Percentiles rank a stretch among this genome's conserved stretches.
Conservation (phyloP, 2,329 filamentous ascomycete genomes). For the Capronia americana region DNA sequence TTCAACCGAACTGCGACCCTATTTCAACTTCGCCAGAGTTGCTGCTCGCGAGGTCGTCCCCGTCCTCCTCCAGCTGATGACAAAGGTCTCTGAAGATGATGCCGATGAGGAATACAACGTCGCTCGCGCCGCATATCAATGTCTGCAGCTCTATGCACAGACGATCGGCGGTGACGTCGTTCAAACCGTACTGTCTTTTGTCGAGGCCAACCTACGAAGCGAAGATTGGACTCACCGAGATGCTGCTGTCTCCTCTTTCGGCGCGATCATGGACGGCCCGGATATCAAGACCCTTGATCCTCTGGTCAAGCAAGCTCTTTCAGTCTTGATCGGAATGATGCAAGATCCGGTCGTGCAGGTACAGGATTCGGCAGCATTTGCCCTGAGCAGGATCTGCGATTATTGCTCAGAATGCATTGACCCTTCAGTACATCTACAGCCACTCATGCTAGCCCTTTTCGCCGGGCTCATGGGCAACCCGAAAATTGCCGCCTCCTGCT, state of each 20-base stretch:
- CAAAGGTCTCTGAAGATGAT: conserved; percentile 97
- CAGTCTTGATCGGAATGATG: conserved; percentile 91
- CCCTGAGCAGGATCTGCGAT: conserved; percentile 94
- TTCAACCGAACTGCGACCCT: conserved; percentile 82
- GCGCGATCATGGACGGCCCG: conserved; percentile 97
- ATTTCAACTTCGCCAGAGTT: conserved; percentile 94
- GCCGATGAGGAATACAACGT: conserved; percentile 97
- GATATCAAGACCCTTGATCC: conserved; percentile 91
- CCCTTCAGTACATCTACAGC: conserved; percentile 78
- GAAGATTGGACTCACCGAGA: conserved; percentile 96
- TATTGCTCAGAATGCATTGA: conserved; percentile 91
- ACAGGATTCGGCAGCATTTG: conserved; percentile 94
- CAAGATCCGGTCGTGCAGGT: conserved; percentile 88
- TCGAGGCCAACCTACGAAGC: conserved; percentile 85
- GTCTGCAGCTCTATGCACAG: conserved; percentile 92
- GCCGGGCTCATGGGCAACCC: conserved; percentile 85
- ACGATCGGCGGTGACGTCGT: conserved; percentile 86
- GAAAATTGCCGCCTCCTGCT: conserved; percentile 98
- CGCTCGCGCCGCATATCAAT: conserved; percentile 93
- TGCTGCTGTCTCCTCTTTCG: conserved; percentile 95
- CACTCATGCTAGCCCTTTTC: conserved; percentile 87
- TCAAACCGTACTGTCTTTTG: conserved; percentile 83
- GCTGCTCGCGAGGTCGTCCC: conserved; percentile 94
- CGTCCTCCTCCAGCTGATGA: conserved; percentile 83
- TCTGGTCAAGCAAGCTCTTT: conserved; percentile 92